Percentiles rank a stretch among this genome's conserved stretches.
These are phyloP conservation scores for Aspergillaceae sp. DNA, from an alignment of 2,329 filamentous ascomycete genomes.

Conservation along the genomic window DNA sequence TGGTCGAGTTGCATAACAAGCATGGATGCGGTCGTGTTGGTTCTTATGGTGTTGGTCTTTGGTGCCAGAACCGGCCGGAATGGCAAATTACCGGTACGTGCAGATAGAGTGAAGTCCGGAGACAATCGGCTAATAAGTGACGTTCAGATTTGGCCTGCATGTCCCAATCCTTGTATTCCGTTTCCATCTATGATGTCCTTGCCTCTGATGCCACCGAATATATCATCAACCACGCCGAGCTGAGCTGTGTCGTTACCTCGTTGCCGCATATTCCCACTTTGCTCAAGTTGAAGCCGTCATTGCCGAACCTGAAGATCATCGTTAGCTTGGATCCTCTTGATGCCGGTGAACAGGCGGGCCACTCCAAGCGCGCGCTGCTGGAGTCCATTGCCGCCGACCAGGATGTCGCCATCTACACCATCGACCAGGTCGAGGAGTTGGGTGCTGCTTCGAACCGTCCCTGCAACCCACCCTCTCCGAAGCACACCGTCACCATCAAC, in stretches of 20 bases:
- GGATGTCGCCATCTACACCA: slow-evolving; percentile 70
- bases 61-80: slow-evolving; percentile 80
- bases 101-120: background rate
- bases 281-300: slow-evolving; percentile 66
- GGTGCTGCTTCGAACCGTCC: slow-evolving; percentile 62
- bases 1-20: slow-evolving; percentile 71
- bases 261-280: slow-evolving; percentile 73
- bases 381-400: slow-evolving; percentile 63
- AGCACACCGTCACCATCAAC: slow-evolving; percentile 70
- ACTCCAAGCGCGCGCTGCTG: slow-evolving; percentile 72
- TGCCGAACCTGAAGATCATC: slow-evolving; percentile 78
- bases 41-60: slow-evolving; percentile 67
- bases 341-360: slow-evolving; percentile 63
- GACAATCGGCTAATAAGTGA: background rate
- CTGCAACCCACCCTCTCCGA: slow-evolving; percentile 60
- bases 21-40: slow-evolving; percentile 56
- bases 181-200: slow-evolving; percentile 93
- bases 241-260: slow-evolving; percentile 68
- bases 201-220: slow-evolving; percentile 87
- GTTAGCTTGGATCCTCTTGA: slow-evolving; percentile 78
- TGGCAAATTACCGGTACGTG: slow-evolving; percentile 70
- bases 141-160: slow-evolving; percentile 68
- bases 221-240: slow-evolving; percentile 82
- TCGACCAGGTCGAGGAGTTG: slow-evolving; percentile 71
- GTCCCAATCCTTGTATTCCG: slow-evolving; percentile 79